These are phyloP conservation scores for Biscogniauxia sp. DNA, from an alignment of 2,329 filamentous ascomycete species.

Conservation along the genomic window DNA sequence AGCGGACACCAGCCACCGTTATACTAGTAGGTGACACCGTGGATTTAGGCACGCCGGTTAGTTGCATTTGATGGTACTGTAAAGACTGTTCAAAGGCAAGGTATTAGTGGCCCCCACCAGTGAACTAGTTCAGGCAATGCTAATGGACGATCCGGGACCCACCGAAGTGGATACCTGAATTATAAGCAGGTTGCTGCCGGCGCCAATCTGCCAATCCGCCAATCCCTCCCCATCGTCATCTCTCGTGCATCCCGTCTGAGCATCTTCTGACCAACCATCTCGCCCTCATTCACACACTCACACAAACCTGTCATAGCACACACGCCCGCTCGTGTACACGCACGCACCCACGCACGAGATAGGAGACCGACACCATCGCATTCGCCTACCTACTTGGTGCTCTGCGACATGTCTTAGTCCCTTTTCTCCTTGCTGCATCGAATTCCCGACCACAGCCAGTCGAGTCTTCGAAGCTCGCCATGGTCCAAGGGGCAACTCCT, in stretches of 20 bases:
- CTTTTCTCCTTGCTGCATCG: no score
- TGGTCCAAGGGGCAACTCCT: conserved; percentile 15
- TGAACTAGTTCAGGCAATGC: neutral
- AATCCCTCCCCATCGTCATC: neutral
- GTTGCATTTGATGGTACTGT: no score
- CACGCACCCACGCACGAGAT: no score
- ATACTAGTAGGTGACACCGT: no score
- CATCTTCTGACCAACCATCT: neutral
- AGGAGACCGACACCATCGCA: no score
- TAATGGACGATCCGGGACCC: neutral
- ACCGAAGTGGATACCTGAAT: neutral
- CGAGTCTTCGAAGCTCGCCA: conserved; percentile 9
- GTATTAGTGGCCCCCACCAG: neutral
- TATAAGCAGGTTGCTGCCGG: neutral
- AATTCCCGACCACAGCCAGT: neutral
- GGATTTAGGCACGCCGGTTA: no score
- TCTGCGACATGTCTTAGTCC: no score
- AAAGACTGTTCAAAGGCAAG: neutral
- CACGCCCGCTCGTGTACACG: no score
- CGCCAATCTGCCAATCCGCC: no score
- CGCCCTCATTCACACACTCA: neutral
- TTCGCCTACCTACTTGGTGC: no score
- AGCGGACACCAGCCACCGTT: no score
- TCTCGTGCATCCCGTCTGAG: neutral
- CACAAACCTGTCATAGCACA: neutral